Base-by-base conservation (phyloP, 441 rosid genomes). In the Capsella rubella region DNA sequence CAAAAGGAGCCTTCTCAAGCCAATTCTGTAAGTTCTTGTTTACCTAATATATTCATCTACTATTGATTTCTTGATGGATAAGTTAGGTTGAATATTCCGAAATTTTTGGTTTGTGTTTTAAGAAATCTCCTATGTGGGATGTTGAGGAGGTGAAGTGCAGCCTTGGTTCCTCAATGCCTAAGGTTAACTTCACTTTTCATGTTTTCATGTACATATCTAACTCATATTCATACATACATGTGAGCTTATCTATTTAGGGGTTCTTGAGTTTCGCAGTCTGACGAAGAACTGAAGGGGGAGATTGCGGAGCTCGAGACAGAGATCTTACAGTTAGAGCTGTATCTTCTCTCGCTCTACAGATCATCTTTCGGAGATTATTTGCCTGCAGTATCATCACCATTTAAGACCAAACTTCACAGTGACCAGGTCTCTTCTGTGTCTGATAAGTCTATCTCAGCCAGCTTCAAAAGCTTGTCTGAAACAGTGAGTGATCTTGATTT, bases 291-390 rank as follows among this genome's bases (percentile, higher is more conserved):
- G 57, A 85, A 53, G 79, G 76, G 59, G 64, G 95, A 90, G 80
- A 89, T 92, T 15, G 84, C 82, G 0, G 70, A 71, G 29, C 88
- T 89, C 65, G 95, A 92, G 80, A 74, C 72, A 62, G 85, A 88
- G 78, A 92, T 88, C 63, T 50, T 84, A 73, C 84, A 64, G 63
- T 64, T 92, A 67, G 97, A 92, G 64, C 69, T 67, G 21, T 76
- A 79, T 80, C 90, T 90, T 73, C 88, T 92, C 56, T 80, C 90
- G 0, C 89, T 88, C 13, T 90, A 92, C 54, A 87, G 92, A 49
- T 81, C 86, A 31, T 81, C 89, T 80, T 85, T 88, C 59, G 71
- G 83, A 37, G 88, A 87, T 80, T 80, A 66, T 58, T 31, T 74
- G 16, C 69, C 80, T 15, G 12, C 21, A 42, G 37, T 72, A 14